Evolutionary conservation across 768 basidiomycete genomes (phyloP).

Genomic region (Boletus insuetus): DNA sequence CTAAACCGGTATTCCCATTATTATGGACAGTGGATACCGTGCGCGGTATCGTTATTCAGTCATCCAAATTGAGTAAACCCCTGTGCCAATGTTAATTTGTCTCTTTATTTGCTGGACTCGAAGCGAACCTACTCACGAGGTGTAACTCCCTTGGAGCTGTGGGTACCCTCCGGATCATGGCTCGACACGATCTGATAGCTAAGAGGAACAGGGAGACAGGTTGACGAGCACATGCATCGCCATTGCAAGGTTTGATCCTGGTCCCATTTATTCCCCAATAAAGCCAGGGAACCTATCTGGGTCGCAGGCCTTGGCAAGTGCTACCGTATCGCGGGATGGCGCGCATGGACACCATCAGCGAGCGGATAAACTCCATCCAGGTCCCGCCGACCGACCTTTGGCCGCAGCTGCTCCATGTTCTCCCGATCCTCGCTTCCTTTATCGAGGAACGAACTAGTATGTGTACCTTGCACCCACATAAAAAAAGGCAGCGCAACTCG

Average conservation of each 20-base stretch:
- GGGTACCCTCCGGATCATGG: no score
- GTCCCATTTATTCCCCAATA: background rate
- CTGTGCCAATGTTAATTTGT: background rate
- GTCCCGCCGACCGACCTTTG: background rate
- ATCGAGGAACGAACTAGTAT: background rate
- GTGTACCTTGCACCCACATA: background rate
- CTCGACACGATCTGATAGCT: no score
- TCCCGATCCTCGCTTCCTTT: background rate
- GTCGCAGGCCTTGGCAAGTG: background rate
- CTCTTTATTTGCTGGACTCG: background rate
- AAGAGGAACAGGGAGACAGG: no score
- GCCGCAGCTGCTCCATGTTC: background rate
- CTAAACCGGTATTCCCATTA: background rate
- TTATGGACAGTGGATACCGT: background rate
- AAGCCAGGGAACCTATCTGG: background rate
- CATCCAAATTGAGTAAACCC: background rate
- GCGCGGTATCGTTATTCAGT: no score
- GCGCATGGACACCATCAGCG: background rate
- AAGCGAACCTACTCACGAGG: no score
- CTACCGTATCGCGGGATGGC: background rate
- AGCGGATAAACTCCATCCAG: slow-evolving; percentile 1
- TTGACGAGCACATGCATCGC: background rate
- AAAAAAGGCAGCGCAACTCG: background rate
- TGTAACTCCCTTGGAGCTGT: background rate
- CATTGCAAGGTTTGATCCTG: background rate